phyloP scores from a whole-genome alignment of 176 grass and related monocot species.

The Stipa capillata region DNA sequence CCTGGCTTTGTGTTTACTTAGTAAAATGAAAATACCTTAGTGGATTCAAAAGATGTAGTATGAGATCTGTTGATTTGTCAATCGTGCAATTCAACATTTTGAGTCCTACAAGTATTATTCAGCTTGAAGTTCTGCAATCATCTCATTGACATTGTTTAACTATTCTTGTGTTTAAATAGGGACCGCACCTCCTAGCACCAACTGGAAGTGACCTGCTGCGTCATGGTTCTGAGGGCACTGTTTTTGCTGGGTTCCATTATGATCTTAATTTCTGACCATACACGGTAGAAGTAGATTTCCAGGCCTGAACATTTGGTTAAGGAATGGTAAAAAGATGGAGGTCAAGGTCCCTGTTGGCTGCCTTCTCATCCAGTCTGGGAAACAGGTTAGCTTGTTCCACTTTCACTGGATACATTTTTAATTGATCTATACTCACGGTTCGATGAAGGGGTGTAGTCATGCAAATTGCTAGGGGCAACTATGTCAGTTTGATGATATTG shows the following conservation, averaged over 20 bases:
- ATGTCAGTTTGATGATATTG: background rate
- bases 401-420: background rate
- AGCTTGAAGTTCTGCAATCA: background rate
- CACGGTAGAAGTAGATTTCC: slow-evolving; percentile 97
- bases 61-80: background rate
- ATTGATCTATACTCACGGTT: background rate
- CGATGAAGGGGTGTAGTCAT: background rate
- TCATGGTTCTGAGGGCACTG: slow-evolving; percentile 68
- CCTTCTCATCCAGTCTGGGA: slow-evolving; percentile 87
- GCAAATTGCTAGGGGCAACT: background rate
- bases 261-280: slow-evolving; percentile 99
- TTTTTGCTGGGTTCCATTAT: slow-evolving; percentile 96
- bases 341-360: slow-evolving; percentile 91
- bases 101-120: no score
- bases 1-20: no score
- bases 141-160: background rate
- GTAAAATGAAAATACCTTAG: background rate
- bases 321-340: slow-evolving; percentile 82
- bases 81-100: background rate
- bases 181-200: slow-evolving; percentile 90
- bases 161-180: slow-evolving; percentile 32
- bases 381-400: slow-evolving; percentile 55
- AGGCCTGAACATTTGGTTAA: slow-evolving; percentile 88
- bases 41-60: background rate
- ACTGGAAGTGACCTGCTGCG: slow-evolving; percentile 84